phyloP scores from a whole-genome alignment of 106 monocot genomes.

The Apostasia ramifera region DNA sequence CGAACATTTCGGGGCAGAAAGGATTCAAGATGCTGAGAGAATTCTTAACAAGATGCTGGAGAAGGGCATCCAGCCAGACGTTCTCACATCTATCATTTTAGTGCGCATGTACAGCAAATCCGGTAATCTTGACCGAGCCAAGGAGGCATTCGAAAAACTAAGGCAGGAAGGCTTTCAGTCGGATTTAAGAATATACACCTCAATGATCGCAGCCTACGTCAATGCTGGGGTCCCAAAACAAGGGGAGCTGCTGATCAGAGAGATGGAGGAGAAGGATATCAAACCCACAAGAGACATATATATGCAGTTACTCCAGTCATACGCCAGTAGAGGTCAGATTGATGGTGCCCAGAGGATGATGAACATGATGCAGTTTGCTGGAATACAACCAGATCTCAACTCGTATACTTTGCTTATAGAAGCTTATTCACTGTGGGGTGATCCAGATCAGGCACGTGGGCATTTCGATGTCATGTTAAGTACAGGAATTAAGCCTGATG shows the following conservation, averaged over 20 bases:
- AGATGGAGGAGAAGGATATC: slow-evolving; percentile 56
- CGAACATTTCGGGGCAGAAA: slow-evolving; percentile 31
- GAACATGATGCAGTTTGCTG: slow-evolving; percentile 56
- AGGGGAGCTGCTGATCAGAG: slow-evolving; percentile 36
- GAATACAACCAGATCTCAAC: slow-evolving; percentile 44
- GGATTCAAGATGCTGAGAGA: slow-evolving; percentile 59
- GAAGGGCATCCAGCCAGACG: slow-evolving; percentile 55
- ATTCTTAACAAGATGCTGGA: slow-evolving; percentile 68
- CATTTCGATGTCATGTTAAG: slow-evolving; percentile 57
- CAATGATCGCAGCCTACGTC: slow-evolving; percentile 66
- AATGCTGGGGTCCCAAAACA: slow-evolving; percentile 47
- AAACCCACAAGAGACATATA: slow-evolving; percentile 73
- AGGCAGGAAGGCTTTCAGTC: slow-evolving; percentile 45
- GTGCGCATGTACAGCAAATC: slow-evolving; percentile 77
- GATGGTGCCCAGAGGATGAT: slow-evolving; percentile 52
- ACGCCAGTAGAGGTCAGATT: slow-evolving; percentile 31
- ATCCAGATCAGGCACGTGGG: slow-evolving; percentile 49
- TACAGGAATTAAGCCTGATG: slow-evolving; percentile 50
- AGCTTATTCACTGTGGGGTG: slow-evolving; percentile 35
- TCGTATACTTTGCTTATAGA: slow-evolving; percentile 48
- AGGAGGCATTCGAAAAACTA: slow-evolving; percentile 50
- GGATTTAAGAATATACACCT: slow-evolving; percentile 47
- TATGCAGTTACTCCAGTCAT: slow-evolving; percentile 43
- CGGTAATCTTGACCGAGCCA: slow-evolving; percentile 52
- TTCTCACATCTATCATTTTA: slow-evolving; percentile 38